Conservation (phyloP, 2,329 filamentous ascomycete species). For the Aspergillus caelatus region DNA sequence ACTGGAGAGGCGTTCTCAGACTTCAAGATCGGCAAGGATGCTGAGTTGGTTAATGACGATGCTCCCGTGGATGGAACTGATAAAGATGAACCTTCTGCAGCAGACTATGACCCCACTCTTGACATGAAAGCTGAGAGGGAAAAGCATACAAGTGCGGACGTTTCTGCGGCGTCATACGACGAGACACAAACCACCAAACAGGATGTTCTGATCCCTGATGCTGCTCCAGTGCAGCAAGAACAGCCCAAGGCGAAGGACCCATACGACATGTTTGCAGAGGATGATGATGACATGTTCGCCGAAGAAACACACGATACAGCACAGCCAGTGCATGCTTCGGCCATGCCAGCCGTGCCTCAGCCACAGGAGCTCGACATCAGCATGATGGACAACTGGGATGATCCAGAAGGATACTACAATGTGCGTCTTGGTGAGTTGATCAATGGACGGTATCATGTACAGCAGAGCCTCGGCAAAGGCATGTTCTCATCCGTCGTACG, state of each 20-base stretch:
- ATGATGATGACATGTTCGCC: constrained; percentile 83
- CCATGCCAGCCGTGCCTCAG: constrained; percentile 53
- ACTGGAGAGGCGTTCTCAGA: constrained; percentile 58
- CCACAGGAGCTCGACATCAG: constrained; percentile 67
- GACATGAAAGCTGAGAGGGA: constrained; percentile 85
- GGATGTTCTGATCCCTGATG: constrained; percentile 53
- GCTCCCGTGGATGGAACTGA: constrained; percentile 48
- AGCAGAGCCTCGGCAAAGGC: constrained; percentile 84
- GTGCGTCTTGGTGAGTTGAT: constrained; percentile 89
- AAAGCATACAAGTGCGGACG: constrained; percentile 63
- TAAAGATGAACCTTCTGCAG: constrained; percentile 81
- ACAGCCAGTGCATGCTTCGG: constrained; percentile 50
- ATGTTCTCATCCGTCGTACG: constrained; percentile 97
- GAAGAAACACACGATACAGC: constrained; percentile 65
- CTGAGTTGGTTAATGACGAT: constrained; percentile 64
- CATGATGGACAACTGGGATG: constrained; percentile 90
- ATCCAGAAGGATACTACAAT: constrained; percentile 95
- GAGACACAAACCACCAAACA: constrained; percentile 59
- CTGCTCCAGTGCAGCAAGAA: constrained; percentile 37
- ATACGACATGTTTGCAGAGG: constrained; percentile 66
- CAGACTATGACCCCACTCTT: constrained; percentile 85
- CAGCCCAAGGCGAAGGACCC: constrained; percentile 53
- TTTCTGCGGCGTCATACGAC: constrained; percentile 59
- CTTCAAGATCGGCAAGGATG: constrained; percentile 67
- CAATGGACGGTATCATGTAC: constrained; percentile 85